phyloP scores from a whole-genome alignment of 306 rosid genomes.

The Lathyrus sativus region DNA sequence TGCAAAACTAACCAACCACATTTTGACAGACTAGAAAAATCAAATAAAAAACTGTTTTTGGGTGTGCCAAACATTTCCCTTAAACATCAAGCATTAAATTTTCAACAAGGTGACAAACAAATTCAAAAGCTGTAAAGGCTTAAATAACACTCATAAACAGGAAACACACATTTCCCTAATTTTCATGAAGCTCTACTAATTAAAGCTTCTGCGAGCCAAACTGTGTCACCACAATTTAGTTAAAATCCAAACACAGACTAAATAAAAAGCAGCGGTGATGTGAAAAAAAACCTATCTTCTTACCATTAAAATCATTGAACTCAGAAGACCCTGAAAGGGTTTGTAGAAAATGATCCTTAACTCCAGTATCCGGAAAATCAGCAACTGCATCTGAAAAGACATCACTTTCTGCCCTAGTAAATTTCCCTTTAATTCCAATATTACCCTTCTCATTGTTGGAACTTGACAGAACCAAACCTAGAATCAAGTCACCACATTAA shows the following conservation, averaged over 20 bases:
- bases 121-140: constrained; percentile 8
- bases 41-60: neutral
- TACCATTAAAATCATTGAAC: constrained; percentile 47
- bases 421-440: constrained; percentile 37
- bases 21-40: neutral
- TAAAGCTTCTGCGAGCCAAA: neutral
- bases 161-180: constrained; percentile 7
- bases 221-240: neutral
- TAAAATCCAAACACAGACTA: neutral
- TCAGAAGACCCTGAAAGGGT: constrained; percentile 34
- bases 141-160: constrained; percentile 18
- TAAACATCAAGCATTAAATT: constrained; percentile 19
- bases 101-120: constrained; percentile 21
- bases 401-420: constrained; percentile 57
- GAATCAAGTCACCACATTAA: constrained; percentile 22
- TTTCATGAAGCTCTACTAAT: neutral
- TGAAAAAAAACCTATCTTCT: constrained; percentile 30
- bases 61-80: constrained; percentile 21
- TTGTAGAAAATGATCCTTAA: neutral
- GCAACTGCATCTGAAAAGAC: constrained; percentile 73
- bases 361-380: constrained; percentile 55
- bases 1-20: constrained; percentile 23
- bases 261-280: neutral
- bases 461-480: constrained; percentile 50
- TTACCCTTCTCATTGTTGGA: constrained; percentile 45